Evolutionary conservation across 2,329 filamentous ascomycete species (phyloP).

Genomic region (Xylariaceae sp.): DNA sequence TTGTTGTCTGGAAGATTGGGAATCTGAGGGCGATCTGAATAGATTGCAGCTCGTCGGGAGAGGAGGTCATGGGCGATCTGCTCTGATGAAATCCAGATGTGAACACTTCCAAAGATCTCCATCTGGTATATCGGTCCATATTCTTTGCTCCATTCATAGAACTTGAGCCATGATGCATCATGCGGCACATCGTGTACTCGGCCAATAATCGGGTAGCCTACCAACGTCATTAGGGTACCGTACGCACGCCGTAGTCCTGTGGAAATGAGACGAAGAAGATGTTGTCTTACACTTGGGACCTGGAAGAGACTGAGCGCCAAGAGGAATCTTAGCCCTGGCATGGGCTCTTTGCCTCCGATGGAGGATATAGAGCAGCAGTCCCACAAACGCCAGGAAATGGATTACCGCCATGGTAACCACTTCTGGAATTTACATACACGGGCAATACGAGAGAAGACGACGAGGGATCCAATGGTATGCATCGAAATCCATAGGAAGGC

Average conservation of each 20-base stretch:
- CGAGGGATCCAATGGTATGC: constrained; percentile 10
- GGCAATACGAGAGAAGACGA: constrained; percentile 3
- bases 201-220: constrained; percentile 52
- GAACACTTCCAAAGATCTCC: constrained; percentile 53
- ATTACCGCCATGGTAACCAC: constrained; percentile 31
- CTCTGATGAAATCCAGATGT: constrained; percentile 57
- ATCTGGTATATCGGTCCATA: constrained; percentile 57
- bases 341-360: constrained; percentile 25
- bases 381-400: constrained; percentile 27
- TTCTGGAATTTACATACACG: neutral
- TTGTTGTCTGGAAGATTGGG: constrained; percentile 56
- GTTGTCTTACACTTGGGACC: constrained; percentile 41
- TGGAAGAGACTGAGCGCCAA: constrained; percentile 36
- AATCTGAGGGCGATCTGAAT: constrained; percentile 56
- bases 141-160: constrained; percentile 54
- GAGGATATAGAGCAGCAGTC: constrained; percentile 29
- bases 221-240: constrained; percentile 20
- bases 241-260: too few relatives aligned
- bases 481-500: neutral
- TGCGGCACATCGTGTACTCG: constrained; percentile 54
- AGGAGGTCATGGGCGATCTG: constrained; percentile 54
- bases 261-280: too few relatives aligned
- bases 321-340: constrained; percentile 34
- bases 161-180: constrained; percentile 53
- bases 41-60: constrained; percentile 49